These are phyloP conservation scores for Aspergillus sp. DNA, from an alignment of 2,329 filamentous ascomycete species.

Conservation along the genomic window DNA sequence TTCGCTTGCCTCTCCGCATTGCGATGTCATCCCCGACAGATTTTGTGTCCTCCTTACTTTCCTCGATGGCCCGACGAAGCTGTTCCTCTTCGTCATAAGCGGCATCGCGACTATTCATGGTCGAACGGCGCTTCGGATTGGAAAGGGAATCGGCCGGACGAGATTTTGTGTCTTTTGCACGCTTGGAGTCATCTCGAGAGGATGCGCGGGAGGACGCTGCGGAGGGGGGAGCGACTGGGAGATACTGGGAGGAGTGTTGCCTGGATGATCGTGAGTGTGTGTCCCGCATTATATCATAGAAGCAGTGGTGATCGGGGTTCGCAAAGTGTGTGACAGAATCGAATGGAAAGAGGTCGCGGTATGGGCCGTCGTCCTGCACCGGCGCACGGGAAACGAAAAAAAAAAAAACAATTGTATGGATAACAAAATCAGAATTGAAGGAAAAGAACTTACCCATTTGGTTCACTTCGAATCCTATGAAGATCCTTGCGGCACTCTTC, in stretches of 20 bases:
- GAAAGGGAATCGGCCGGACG: constrained; percentile 50
- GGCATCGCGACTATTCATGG: constrained; percentile 94
- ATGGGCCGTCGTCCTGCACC: not conserved
- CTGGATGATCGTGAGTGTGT: constrained; percentile 43
- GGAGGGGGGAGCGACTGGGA: constrained; percentile 55
- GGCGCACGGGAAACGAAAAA: not conserved
- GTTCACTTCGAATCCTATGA: constrained; percentile 76
- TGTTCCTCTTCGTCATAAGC: constrained; percentile 95
- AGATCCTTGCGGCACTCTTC: constrained; percentile 90
- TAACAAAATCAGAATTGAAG: not conserved
- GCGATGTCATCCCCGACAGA: constrained; percentile 53
- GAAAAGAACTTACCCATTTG: constrained; percentile 72
- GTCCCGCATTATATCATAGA: constrained; percentile 7
- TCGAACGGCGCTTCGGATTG: constrained; percentile 80
- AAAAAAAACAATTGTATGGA: not conserved
- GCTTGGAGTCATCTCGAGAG: constrained; percentile 38
- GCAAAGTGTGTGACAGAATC: not conserved
- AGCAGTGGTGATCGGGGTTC: not conserved
- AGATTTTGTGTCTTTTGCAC: constrained; percentile 41
- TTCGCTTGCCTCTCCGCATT: constrained; percentile 71
- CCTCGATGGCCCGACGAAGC: constrained; percentile 83
- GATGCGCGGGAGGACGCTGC: constrained; percentile 43
- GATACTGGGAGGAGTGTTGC: constrained; percentile 61
- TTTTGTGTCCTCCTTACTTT: constrained; percentile 79
- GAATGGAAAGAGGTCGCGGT: not conserved